These are phyloP conservation scores for Fusarium buxicola DNA, from an alignment of 2,329 filamentous ascomycete genomes.

Conservation along the genomic window DNA sequence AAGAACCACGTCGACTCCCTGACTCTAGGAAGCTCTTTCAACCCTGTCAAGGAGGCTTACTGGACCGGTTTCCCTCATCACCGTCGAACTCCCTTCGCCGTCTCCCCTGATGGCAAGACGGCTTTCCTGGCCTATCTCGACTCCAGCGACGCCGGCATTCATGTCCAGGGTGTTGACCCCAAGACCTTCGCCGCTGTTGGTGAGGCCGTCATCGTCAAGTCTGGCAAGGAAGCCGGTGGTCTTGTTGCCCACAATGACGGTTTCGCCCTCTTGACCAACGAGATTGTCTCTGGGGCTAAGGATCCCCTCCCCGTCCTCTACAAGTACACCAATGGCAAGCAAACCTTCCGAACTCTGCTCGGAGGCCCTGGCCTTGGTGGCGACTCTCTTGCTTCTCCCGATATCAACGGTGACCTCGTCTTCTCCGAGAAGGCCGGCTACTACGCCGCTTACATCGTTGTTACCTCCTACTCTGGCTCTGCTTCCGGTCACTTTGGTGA, in stretches of 20 bases:
- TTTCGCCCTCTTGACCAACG: conserved; percentile 71
- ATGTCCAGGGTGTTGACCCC: conserved; percentile 67
- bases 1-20: conserved; percentile 55
- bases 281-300: conserved; percentile 61
- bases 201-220: conserved; percentile 61
- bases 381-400: conserved; percentile 64
- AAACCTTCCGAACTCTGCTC: conserved; percentile 69
- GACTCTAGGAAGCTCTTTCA: conserved; percentile 63
- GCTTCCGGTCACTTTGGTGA: conserved; percentile 70
- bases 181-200: conserved; percentile 66
- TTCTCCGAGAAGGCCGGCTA: conserved; percentile 66
- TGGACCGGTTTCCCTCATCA: conserved; percentile 72
- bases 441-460: conserved; percentile 72
- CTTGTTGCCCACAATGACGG: conserved; percentile 73
- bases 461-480: conserved; percentile 66
- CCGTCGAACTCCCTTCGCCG: conserved; percentile 70
- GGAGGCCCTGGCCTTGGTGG: conserved; percentile 66
- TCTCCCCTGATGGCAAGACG: conserved; percentile 68
- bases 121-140: conserved; percentile 72
- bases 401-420: conserved; percentile 72
- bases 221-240: conserved; percentile 69
- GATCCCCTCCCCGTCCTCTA: conserved; percentile 69
- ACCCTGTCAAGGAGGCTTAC: conserved; percentile 69
- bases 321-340: conserved; percentile 64
- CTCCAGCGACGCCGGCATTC: conserved; percentile 64